Conservation (phyloP, 768 basidiomycete species). For the Boletellus ananiceps region DNA sequence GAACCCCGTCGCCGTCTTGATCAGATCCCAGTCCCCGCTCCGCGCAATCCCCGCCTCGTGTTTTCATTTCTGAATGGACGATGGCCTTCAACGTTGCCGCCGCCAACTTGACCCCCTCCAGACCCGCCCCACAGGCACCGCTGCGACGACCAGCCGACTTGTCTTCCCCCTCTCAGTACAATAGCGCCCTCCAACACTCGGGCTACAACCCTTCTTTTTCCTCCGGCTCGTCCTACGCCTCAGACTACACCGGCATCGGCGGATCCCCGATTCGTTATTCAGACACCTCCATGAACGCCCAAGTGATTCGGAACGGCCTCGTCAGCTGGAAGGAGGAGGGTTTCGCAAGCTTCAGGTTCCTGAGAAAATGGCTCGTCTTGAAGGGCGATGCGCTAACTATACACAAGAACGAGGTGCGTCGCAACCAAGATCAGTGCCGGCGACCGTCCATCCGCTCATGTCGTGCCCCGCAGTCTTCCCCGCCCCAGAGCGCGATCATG, state of each 20-base stretch:
- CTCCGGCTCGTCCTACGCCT: conserved; percentile 54
- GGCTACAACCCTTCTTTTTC: conserved; percentile 61
- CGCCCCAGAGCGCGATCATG: conserved; percentile 55
- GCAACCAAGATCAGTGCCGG: neutral
- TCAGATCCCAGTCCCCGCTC: neutral
- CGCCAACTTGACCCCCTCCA: conserved; percentile 66
- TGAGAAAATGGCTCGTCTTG: conserved; percentile 84
- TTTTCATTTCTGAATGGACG: conserved; percentile 15
- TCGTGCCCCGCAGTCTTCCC: conserved; percentile 39
- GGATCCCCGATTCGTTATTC: conserved; percentile 63
- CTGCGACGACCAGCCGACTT: conserved; percentile 41
- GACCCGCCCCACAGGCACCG: conserved; percentile 74
- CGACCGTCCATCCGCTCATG: neutral
- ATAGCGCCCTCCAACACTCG: conserved; percentile 43
- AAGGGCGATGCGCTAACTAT: conserved; percentile 74
- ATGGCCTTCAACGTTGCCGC: conserved; percentile 51
- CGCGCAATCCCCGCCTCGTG: conserved; percentile 7
- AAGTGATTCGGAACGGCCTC: conserved; percentile 62
- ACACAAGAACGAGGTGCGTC: conserved; percentile 86
- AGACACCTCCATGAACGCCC: conserved; percentile 31
- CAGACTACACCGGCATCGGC: conserved; percentile 77
- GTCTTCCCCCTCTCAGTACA: conserved; percentile 26
- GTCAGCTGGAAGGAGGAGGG: conserved; percentile 94
- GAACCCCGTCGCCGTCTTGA: neutral
- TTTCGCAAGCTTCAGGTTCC: conserved; percentile 87